Conservation (phyloP, 495 filamentous ascomycete species). For the Xylaria castorea region DNA sequence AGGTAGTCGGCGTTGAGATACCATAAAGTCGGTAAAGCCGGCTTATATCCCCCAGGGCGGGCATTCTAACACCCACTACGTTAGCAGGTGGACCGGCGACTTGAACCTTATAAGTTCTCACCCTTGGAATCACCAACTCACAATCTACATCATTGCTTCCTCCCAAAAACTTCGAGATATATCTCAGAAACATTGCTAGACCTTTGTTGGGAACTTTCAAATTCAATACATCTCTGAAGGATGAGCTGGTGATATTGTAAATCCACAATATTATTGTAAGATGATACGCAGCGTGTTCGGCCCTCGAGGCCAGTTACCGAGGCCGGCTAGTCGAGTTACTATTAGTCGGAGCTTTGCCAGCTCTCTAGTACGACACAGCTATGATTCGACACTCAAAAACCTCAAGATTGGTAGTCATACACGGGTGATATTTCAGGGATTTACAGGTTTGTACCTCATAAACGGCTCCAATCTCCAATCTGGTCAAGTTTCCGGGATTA, state of each 20-base stretch:
- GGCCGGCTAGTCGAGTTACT: neutral
- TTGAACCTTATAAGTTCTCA: neutral
- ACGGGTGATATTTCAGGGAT: constrained; percentile 85
- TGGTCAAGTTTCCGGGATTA: neutral
- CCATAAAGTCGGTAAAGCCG: constrained; percentile 19
- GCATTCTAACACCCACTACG: constrained; percentile 2
- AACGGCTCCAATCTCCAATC: neutral
- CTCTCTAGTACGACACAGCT: constrained; percentile 31
- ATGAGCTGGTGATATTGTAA: neutral
- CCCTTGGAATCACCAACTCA: neutral
- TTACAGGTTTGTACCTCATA: constrained; percentile 65
- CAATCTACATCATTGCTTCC: neutral
- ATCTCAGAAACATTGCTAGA: neutral
- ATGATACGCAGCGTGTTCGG: constrained; percentile 9
- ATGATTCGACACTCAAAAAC: constrained; percentile 72
- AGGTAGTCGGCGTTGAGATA: neutral
- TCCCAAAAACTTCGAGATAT: neutral
- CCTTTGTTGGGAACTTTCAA: neutral
- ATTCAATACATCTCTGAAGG: neutral
- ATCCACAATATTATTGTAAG: neutral
- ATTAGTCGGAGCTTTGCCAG: constrained; percentile 19
- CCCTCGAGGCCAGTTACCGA: constrained; percentile 2
- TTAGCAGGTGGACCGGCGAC: constrained; percentile 2
- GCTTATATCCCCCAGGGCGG: constrained; percentile 14
- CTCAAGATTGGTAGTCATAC: constrained; percentile 82